phyloP scores from a whole-genome alignment of 73 alveolate genomes.

The Tetrahymena elliotti region DNA sequence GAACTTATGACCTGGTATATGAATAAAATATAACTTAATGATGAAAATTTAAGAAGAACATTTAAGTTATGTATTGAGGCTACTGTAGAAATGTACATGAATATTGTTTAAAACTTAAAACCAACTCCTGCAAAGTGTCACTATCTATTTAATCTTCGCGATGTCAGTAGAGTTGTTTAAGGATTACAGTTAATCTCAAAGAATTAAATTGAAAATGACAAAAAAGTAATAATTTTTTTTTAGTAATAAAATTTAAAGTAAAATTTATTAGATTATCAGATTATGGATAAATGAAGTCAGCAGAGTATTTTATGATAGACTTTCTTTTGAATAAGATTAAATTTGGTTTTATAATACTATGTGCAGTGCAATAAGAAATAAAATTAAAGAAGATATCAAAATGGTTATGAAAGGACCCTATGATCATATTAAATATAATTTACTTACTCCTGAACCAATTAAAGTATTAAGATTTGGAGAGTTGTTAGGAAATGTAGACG shows the following conservation, averaged over 20 bases:
- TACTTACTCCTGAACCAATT: slow-evolving; percentile 34
- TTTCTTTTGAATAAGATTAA: slow-evolving; percentile 44
- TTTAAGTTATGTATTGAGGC: slow-evolving; percentile 63
- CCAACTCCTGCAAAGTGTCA: slow-evolving; percentile 93
- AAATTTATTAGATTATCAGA: slow-evolving; percentile 57
- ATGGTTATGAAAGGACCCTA: slow-evolving; percentile 54
- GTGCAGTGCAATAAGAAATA: slow-evolving; percentile 5
- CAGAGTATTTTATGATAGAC: slow-evolving; percentile 85
- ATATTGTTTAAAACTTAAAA: slow-evolving; percentile 62
- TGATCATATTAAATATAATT: slow-evolving; percentile 53
- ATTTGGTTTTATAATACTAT: slow-evolving; percentile 11
- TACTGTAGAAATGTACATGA: slow-evolving; percentile 77
- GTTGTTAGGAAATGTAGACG: slow-evolving; percentile 39
- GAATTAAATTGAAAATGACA: background rate
- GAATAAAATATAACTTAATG: slow-evolving; percentile 40
- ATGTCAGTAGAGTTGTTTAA: slow-evolving; percentile 82
- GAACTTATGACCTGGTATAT: slow-evolving; percentile 63
- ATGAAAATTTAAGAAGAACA: background rate
- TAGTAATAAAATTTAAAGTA: background rate
- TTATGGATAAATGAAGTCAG: slow-evolving; percentile 91
- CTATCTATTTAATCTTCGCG: slow-evolving; percentile 77
- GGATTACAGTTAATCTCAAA: slow-evolving; percentile 68
- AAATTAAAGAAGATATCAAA: slow-evolving; percentile 58
- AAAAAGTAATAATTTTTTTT: background rate
- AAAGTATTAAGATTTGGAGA: slow-evolving; percentile 47